Evolutionary conservation across 768 basidiomycete species (phyloP), one percentile per base, ranked within the genome.

Genomic region (Russula compacta): DNA sequence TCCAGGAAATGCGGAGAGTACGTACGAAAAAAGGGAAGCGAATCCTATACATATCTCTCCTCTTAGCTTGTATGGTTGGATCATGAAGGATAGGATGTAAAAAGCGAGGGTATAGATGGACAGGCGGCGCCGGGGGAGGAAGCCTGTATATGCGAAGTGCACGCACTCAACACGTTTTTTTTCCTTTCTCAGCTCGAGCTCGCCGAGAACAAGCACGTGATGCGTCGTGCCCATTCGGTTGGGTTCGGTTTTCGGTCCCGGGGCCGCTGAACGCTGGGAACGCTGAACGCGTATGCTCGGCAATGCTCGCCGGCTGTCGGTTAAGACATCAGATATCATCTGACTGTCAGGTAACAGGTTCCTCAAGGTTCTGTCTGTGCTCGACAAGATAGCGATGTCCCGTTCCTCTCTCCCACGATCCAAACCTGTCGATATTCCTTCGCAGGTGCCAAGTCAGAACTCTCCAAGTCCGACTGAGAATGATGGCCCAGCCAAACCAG

Each of bases 41-140:
- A 82, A 72, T 58, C 85, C 83, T 47, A 92, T 80, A 72, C 87
- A 91, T 62, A 87, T 66, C 79, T 90, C 88, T 35, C 89, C 89
- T 60, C 80, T 85, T 83, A 91, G 83, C 55, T 56, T 64, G 39
- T 24, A 53, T 14, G 35, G 55, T 38, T 49, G 40, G 32, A 48
- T 54, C 52, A 56, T 60, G 59, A n/a, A 33, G 43, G 61, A 52
- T 39, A 53, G 15, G 21, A 39, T 32, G 54, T 56, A 46, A 52
- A 43, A 53, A 40, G 33, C 21, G 33, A 43, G 57, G 50, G 48
- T 51, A 53, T 56, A 63, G 50, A 59, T 54, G 61, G 43, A 53
- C 46, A 59, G 60, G 55, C 39, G 42, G 39, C 21, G 33, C 50
- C 2, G 43, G 17, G 9, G 9, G 48, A 21, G 38, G 39, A 14